A percentile compares a stretch with the other conserved stretches of the same genome.
These are phyloP conservation scores for Chalciporus sphaerocephalus DNA, from an alignment of 768 basidiomycete species.

Conservation along the genomic window DNA sequence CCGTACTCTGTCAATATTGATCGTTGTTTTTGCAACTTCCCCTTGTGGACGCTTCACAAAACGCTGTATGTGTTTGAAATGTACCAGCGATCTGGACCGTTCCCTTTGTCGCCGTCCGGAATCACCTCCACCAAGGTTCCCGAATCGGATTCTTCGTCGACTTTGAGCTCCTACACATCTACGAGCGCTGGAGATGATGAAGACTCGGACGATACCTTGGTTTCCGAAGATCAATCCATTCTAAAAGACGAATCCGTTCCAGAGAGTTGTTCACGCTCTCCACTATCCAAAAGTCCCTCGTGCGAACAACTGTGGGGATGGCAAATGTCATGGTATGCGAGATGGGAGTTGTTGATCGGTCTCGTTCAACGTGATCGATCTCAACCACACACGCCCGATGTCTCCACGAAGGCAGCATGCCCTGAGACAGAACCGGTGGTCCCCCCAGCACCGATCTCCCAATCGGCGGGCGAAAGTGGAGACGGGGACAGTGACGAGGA, in stretches of 20 bases:
- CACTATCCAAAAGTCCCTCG: neutral
- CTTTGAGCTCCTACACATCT: conserved; percentile 17
- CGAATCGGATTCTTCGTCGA: conserved; percentile 19
- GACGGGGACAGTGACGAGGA: conserved; percentile 23
- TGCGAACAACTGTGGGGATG: conserved; percentile 29
- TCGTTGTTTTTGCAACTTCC: conserved; percentile 51
- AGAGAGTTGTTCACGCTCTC: conserved; percentile 2
- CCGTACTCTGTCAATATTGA: conserved; percentile 55
- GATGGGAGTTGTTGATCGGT: conserved; percentile 50
- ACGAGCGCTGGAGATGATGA: conserved; percentile 24
- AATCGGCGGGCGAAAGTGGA: conserved; percentile 21
- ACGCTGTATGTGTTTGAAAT: conserved; percentile 61
- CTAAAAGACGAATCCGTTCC: neutral
- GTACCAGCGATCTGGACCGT: conserved; percentile 28
- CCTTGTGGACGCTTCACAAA: conserved; percentile 65
- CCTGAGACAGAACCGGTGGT: neutral
- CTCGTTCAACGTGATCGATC: conserved; percentile 34
- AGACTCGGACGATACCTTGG: conserved; percentile 56
- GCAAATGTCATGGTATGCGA: conserved; percentile 49
- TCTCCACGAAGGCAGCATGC: neutral
- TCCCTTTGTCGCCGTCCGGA: conserved; percentile 8
- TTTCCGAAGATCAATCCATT: conserved; percentile 40
- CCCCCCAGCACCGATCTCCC: conserved; percentile 10
- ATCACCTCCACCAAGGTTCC: conserved; percentile 6
- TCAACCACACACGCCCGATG: conserved; percentile 4